Evolutionary conservation across 73 alveolate species (phyloP).

Genomic region (Paramecium bursaria): DNA sequence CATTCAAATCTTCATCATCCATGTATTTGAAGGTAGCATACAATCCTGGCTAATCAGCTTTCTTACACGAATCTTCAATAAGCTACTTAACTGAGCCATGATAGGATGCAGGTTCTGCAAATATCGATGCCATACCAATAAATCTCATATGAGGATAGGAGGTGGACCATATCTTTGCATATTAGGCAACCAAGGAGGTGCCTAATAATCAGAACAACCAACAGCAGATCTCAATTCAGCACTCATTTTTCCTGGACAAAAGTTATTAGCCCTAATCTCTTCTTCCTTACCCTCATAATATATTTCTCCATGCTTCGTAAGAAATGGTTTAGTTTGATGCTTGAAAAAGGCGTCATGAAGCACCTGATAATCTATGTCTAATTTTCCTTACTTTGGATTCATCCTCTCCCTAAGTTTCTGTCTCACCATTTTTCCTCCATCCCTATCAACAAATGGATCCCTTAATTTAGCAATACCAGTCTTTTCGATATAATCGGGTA

Average conservation of each 20-base stretch:
- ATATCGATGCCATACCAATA: conserved; percentile 87
- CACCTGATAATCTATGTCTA: conserved; percentile 98
- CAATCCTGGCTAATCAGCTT: conserved; percentile 61
- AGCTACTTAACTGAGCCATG: conserved; percentile 78
- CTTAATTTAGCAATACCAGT: conserved; percentile 98
- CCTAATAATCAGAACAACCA: conserved; percentile 94
- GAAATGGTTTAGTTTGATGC: conserved; percentile 90
- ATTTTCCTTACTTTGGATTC: conserved; percentile 98
- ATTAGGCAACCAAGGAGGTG: conserved; percentile 98
- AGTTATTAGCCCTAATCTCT: conserved; percentile 84
- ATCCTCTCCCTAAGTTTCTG: conserved; percentile 97
- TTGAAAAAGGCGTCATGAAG: conserved; percentile 99
- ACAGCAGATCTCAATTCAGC: conserved; percentile 95
- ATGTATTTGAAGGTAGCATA: conserved; percentile 65
- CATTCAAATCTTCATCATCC: conserved; percentile 68
- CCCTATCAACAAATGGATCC: conserved; percentile 88
- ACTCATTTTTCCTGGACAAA: conserved; percentile 94
- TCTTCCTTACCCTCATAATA: conserved; percentile 98
- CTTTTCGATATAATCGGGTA: conserved; percentile 97
- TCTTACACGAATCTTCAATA: conserved; percentile 76
- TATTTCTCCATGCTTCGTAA: conserved; percentile 97
- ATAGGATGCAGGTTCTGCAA: conserved; percentile 80
- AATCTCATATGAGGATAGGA: conserved; percentile 97
- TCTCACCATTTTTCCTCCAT: conserved; percentile 87
- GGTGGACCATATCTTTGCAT: conserved; percentile 99